These are phyloP conservation scores for Cerioporus squamosus DNA, from an alignment of 1,284 basidiomycete species.

Conservation along the genomic window DNA sequence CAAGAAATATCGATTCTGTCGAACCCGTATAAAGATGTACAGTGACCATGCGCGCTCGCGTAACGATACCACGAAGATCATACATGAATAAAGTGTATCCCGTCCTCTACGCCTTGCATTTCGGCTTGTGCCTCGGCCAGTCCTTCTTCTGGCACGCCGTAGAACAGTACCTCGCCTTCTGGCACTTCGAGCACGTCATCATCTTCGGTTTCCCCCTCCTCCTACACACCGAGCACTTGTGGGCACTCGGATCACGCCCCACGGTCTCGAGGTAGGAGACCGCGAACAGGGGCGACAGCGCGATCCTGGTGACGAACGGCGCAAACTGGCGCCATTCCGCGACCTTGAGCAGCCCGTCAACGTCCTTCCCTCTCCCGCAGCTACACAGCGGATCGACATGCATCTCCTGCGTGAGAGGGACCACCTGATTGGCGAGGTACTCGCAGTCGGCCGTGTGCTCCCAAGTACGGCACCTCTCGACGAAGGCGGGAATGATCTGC, in stretches of 20 bases:
- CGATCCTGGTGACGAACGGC: constrained; percentile 48
- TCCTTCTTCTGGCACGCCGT: constrained; percentile 47
- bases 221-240: constrained; percentile 31
- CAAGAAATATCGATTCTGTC: no score
- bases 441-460: constrained; percentile 50
- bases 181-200: constrained; percentile 41
- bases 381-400: constrained; percentile 45
- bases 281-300: constrained; percentile 52
- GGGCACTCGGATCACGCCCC: constrained; percentile 16
- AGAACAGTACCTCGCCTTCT: constrained; percentile 45
- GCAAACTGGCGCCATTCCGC: constrained; percentile 39
- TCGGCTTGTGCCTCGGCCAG: constrained; percentile 47
- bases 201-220: constrained; percentile 36
- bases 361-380: constrained; percentile 50
- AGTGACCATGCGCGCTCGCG: no score
- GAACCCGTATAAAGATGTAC: no score
- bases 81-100: no score
- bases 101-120: not conserved
- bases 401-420: constrained; percentile 37
- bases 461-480: constrained; percentile 61
- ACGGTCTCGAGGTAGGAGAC: constrained; percentile 47
- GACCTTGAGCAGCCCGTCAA: constrained; percentile 35
- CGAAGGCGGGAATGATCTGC: constrained; percentile 47
- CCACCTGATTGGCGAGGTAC: constrained; percentile 37
- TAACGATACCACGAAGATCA: no score